Base-by-base conservation (phyloP, 1,284 basidiomycete genomes). In the Melanopsichium pennsylvanicum region DNA sequence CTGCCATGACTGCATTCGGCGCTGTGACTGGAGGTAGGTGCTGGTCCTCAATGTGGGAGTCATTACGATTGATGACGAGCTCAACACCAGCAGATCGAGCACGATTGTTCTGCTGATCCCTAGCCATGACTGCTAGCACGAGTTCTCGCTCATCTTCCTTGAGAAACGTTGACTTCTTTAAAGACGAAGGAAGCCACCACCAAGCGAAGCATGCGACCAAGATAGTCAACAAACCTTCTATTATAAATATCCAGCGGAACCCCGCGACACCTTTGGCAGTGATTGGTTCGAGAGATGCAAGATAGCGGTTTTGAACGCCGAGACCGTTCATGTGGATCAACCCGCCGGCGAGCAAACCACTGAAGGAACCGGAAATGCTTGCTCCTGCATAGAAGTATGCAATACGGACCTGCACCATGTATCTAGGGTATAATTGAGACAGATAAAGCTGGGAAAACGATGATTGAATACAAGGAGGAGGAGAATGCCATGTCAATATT, bases 261-360 rank as follows among this genome's bases (percentile, higher is more conserved):
- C 71, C 74, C 3, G 56, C 49, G 11, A 72, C 63, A 8, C 85
- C 59, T 9, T 21, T 25, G 3, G 37, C 42, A 12, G 41, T 62
- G 10, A 34, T 13, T 4, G 59, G 51, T 23, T 32, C 40, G 4
- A 55, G 23, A 2, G 35, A 10, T 4, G 59, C 59, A 11, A 50
- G 35, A 11, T 31, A 26, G 4, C 59, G 37, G n/a, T 39, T 56
- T 23, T 62, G 51, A 18, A 43, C 87, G 15, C 85, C 86, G 3
- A 87, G 76, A 13, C 86, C 86, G 22, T 86, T 82, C 86, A 88
- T 88, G 60, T 85, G 83, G 22, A 85, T 85, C 36, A 88, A 85
- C 0, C 74, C 83, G 56, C 84, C 87, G 4, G 86, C 86, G 5
- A 88, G 81, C 3, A 75, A 31, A 3, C 75, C 75, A 11, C 68